Percentiles rank a stretch among this genome's conserved stretches.
Evolutionary conservation across 495 filamentous ascomycete genomes (phyloP).

Genomic region (Endocarpon pusillum): DNA sequence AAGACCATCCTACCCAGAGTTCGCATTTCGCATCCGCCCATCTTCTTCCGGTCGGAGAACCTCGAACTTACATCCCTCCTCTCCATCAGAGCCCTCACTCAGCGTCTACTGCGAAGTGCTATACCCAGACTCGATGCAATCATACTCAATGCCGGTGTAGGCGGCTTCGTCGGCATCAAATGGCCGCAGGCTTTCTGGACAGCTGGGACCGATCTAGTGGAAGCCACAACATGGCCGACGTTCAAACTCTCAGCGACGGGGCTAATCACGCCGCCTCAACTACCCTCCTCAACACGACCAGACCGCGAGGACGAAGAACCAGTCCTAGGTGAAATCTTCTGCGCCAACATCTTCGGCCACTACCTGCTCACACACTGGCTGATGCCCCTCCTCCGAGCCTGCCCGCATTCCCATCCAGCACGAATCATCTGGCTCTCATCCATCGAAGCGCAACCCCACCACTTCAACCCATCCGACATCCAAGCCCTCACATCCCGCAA

Average conservation of each 20-base stretch:
- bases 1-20: too few species aligned
- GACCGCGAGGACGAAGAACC: conserved; percentile 31
- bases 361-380: conserved; percentile 77
- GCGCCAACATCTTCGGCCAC: conserved; percentile 86
- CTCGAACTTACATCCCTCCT: conserved; percentile 39
- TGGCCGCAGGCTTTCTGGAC: conserved; percentile 45
- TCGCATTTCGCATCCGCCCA: conserved; percentile 11
- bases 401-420: conserved; percentile 24
- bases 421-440: conserved; percentile 77
- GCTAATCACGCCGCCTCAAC: conserved; percentile 26
- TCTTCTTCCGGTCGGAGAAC: conserved; percentile 29
- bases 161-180: conserved; percentile 67
- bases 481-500: conserved; percentile 44
- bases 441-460: conserved; percentile 44
- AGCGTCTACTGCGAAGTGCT: conserved; percentile 23
- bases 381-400: conserved; percentile 45
- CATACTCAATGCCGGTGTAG: conserved; percentile 77
- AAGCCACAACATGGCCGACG: conserved; percentile 57
- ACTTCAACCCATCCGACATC: conserved; percentile 50
- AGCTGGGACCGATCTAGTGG: conserved; percentile 44
- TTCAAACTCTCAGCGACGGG: conserved; percentile 55
- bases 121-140: conserved; percentile 60
- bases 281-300: conserved; percentile 4
- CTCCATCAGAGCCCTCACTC: conserved; percentile 35
- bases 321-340: conserved; percentile 63